Conservation (phyloP, 495 filamentous ascomycete species). For the Penicillium coprophilum region DNA sequence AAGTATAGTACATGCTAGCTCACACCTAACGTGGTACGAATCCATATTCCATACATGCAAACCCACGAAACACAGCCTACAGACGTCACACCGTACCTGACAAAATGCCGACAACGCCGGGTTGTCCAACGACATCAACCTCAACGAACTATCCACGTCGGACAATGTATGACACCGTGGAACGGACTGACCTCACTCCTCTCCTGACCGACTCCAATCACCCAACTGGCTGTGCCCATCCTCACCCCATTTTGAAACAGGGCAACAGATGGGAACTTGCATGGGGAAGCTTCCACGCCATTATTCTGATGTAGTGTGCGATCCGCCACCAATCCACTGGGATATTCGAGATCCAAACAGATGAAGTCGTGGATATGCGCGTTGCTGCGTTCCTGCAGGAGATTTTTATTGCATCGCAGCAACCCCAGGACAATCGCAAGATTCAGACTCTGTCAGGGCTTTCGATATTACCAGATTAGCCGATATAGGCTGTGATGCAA, state of each 20-base stretch:
- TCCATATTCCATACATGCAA: neutral
- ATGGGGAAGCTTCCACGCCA: neutral
- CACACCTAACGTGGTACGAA: neutral
- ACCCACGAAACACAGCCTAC: neutral
- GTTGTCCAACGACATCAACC: neutral
- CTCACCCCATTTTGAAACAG: neutral
- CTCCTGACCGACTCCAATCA: neutral
- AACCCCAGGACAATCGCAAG: neutral
- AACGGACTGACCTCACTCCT: neutral
- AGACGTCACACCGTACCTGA: constrained; percentile 7
- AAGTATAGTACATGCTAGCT: neutral
- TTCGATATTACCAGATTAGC: neutral
- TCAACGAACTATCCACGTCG: neutral
- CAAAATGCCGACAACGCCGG: neutral
- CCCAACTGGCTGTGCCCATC: neutral
- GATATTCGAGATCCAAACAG: neutral
- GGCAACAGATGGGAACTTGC: neutral
- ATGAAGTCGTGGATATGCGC: neutral
- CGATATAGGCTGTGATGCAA: neutral
- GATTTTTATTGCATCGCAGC: neutral
- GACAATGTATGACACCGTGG: constrained; percentile 1
- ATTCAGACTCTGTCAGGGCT: neutral
- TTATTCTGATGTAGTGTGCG: neutral
- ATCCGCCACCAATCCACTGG: neutral
- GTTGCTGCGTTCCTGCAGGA: neutral